Base-by-base conservation (phyloP, 768 basidiomycete genomes). In the Boletus subparvulus region DNA sequence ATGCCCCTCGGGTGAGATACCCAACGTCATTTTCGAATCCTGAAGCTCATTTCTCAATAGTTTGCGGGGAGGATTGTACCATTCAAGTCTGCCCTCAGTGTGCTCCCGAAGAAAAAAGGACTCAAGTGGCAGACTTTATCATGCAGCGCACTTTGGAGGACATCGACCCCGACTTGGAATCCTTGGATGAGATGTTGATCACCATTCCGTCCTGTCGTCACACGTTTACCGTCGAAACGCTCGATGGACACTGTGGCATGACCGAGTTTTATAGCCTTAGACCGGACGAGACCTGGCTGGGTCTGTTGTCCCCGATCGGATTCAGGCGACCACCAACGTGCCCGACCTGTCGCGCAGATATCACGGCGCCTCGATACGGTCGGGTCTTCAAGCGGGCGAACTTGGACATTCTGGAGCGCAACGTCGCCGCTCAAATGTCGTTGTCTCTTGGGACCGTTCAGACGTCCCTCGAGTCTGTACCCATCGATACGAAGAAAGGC, bases 201-300 rank as follows among this genome's bases (percentile, higher is more conserved):
- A 85, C 86, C 2, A 75, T 88, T 41, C 82, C 82, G 0, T 71
- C 71, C 17, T 90, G 88, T 64, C 60, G 78, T 0, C 88, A 90
- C 66, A 69, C 79, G 3, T 88, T 90, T 66, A 89, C 88, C 0
- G 80, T 87, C 16, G 87, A 87, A 65, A 86, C 85, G 0, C 74
- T 90, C 19, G 88, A 90, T 60, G 87, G 86, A 0, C 72, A 77
- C 42, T 83, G 80, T 59, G 64, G 71, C 14, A 74, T 90, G 69
- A 45, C 49, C 0, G 76, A 80, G 4, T 85, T 79, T 62, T 90
- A 90, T 65, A 59, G 54, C 1, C 64, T 67, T 48, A 50, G 63
- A 1, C 14, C 7, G 2, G 62, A 75, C 12, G 79, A 75, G 8
- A 67, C 50, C 36, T 87, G 81, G 80, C n/a, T 64, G 13, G 75